Evolutionary conservation across 2,329 filamentous ascomycete genomes (phyloP).

Genomic region (Aspergillus quadrilineatus): DNA sequence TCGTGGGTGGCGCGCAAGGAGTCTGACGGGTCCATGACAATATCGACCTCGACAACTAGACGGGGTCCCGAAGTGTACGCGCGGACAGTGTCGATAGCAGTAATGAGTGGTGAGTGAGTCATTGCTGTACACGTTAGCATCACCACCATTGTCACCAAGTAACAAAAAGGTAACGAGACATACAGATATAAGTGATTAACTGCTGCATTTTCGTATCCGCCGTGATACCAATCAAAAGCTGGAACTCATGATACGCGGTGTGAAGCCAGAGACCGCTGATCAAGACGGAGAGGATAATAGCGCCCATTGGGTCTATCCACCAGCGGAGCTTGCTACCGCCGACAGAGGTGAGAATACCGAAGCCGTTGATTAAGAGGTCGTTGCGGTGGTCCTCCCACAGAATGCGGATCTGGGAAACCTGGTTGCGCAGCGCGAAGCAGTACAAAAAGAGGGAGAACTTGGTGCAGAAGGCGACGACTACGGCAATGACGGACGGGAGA

Average conservation of each 20-base stretch:
- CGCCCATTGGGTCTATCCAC: slow-evolving; percentile 95
- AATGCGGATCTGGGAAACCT: slow-evolving; percentile 87
- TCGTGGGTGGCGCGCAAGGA: slow-evolving; percentile 81
- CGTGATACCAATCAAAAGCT: slow-evolving; percentile 84
- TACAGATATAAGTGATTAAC: slow-evolving; percentile 90
- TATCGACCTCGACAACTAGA: slow-evolving; percentile 91
- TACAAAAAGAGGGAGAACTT: slow-evolving; percentile 85
- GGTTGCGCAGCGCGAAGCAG: slow-evolving; percentile 86
- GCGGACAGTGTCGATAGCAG: slow-evolving; percentile 89
- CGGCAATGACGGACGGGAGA: slow-evolving; percentile 79
- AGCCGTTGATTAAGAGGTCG: slow-evolving; percentile 93
- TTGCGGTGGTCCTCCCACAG: slow-evolving; percentile 97
- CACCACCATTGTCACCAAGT: not conserved
- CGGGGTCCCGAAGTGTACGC: slow-evolving; percentile 88
- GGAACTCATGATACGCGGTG: slow-evolving; percentile 85
- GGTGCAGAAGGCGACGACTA: slow-evolving; percentile 77
- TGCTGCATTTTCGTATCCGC: slow-evolving; percentile 84
- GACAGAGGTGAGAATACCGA: slow-evolving; percentile 87
- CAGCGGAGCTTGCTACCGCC: slow-evolving; percentile 82
- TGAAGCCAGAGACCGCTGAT: slow-evolving; percentile 79
- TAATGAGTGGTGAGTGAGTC: slow-evolving; percentile 80
- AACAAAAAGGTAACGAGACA: slow-evolving; percentile 22
- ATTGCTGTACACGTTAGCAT: slow-evolving; percentile 53
- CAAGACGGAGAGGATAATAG: slow-evolving; percentile 75
- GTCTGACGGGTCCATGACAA: slow-evolving; percentile 81